Conservation (phyloP, 495 filamentous ascomycete species). For the Hypoxylon cercidicola region DNA sequence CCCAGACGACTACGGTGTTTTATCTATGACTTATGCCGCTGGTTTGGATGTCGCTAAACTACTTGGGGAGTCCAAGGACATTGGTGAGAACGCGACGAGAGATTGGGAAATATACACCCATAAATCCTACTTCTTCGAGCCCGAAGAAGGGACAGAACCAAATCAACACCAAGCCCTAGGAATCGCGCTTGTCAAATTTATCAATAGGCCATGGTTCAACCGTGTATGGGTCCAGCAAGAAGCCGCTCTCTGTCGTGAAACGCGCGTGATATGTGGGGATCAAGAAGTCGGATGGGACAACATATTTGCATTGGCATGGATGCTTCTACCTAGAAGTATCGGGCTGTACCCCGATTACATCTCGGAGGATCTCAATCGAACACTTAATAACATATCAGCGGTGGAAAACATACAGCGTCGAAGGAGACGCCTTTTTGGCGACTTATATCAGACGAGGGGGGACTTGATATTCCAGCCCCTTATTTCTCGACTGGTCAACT, state of each 20-base stretch:
- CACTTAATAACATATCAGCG: constrained; percentile 30
- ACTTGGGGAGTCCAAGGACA: constrained; percentile 8
- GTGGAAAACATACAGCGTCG: constrained; percentile 27
- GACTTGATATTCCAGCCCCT: not conserved
- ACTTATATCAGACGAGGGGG: constrained; percentile 3
- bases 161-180: constrained; percentile 5
- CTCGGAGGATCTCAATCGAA: constrained; percentile 12
- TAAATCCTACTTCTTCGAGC: constrained; percentile 37
- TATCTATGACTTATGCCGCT: constrained; percentile 27
- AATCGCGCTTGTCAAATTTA: constrained; percentile 24
- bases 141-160: constrained; percentile 1
- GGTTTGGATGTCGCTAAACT: constrained; percentile 9
- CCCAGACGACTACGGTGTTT: constrained; percentile 19
- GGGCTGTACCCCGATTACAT: constrained; percentile 31
- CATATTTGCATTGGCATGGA: constrained; percentile 31
- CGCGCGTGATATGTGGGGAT: constrained; percentile 25
- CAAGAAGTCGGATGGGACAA: constrained; percentile 27
- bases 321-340: constrained; percentile 23
- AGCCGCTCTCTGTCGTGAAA: constrained; percentile 27
- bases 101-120: constrained; percentile 7
- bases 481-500: not conserved
- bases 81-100: no score
- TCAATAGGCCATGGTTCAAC: constrained; percentile 39
- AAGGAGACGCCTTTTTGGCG: constrained; percentile 12
- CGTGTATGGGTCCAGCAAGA: constrained; percentile 44